Evolutionary conservation across 345 rosid species (phyloP).

Genomic region (Eucalyptus tenuipes): DNA sequence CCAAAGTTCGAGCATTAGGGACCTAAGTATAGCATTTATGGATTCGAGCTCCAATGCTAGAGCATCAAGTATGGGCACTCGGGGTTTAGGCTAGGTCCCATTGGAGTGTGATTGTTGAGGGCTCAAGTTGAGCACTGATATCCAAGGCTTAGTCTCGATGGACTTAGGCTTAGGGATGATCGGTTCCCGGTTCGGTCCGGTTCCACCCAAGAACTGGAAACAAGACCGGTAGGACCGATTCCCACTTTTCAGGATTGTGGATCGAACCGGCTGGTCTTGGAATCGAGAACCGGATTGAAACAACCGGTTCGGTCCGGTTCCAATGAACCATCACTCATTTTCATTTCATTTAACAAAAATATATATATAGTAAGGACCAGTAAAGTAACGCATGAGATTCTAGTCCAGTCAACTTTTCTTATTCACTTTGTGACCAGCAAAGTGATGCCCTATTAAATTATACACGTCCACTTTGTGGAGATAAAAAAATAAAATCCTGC

Average conservation of each 20-base stretch:
- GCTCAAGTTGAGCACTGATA: rapidly evolving
- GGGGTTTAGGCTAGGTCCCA: not conserved
- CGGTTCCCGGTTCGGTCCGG: rapidly evolving
- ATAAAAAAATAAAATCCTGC: too few species aligned
- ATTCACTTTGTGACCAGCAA: too few species aligned
- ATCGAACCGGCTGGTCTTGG: rapidly evolving
- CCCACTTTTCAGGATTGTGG: rapidly evolving
- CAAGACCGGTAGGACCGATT: rapidly evolving
- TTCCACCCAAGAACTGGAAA: too few species aligned
- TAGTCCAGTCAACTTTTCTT: rapidly evolving
- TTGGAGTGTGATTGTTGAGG: rapidly evolving
- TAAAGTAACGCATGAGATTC: rapidly evolving
- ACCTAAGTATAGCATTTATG: not conserved
- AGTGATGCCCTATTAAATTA: rapidly evolving
- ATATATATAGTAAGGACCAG: too few species aligned
- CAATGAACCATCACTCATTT: too few species aligned
- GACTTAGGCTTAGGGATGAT: rapidly evolving
- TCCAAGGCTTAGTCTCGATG: rapidly evolving
- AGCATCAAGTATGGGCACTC: not conserved
- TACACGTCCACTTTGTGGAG: too few species aligned
- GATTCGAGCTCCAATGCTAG: not conserved
- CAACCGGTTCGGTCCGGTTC: rapidly evolving
- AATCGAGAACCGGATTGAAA: rapidly evolving
- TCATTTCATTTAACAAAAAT: too few species aligned
- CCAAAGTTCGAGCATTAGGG: rapidly evolving